phyloP scores from a whole-genome alignment of 2,329 filamentous ascomycete genomes.

The Cordyceps farinosa region DNA sequence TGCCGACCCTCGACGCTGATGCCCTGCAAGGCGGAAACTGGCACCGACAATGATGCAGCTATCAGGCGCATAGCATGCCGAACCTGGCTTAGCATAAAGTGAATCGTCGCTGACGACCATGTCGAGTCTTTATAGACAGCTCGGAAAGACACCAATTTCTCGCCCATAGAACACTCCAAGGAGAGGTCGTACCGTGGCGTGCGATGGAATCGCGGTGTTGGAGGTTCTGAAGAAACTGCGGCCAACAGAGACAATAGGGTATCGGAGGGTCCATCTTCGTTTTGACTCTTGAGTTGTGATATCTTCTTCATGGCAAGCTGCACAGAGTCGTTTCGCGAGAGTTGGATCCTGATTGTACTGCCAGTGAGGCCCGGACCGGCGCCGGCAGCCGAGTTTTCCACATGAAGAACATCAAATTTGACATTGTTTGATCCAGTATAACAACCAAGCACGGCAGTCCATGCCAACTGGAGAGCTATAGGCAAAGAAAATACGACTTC shows the following conservation, averaged over 20 bases:
- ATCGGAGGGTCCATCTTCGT: background rate
- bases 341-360: background rate
- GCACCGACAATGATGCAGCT: background rate
- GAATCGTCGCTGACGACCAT: conserved; percentile 1
- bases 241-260: background rate
- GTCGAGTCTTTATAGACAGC: background rate
- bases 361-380: background rate
- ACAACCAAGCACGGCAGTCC: background rate
- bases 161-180: background rate
- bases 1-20: background rate
- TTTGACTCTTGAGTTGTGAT: background rate
- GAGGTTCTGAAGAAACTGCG: too few relatives aligned
- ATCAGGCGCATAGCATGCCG: background rate
- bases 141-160: background rate
- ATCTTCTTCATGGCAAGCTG: background rate
- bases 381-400: background rate
- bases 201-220: background rate
- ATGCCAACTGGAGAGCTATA: background rate
- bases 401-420: background rate
- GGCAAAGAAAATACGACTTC: background rate
- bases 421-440: background rate
- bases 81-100: background rate
- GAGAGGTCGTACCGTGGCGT: background rate
- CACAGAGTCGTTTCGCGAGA: background rate
- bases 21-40: conserved; percentile 2